Base-by-base conservation (phyloP, 2,329 filamentous ascomycete species). In the Fusarium mangiferae region DNA sequence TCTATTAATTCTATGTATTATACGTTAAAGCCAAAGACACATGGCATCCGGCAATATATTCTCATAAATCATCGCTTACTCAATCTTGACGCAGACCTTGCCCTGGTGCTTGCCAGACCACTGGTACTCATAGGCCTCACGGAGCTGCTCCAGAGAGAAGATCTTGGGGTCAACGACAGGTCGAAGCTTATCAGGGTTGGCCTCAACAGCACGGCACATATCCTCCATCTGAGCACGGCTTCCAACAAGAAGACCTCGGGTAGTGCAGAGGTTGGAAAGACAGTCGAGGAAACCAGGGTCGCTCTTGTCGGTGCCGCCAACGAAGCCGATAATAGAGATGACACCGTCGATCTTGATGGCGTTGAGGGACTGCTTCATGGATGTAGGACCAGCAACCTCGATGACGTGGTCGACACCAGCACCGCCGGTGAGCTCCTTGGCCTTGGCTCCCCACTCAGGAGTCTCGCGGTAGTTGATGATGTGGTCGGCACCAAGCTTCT, bases 401-500 rank as follows among this genome's bases (percentile, higher is more conserved):
- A 88, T 75, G 20, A 88, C 74, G 72, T 86, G 80, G 78, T 88
- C 85, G 28, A 87, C 83, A 45, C 86, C 86, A 22, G 70, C 78
- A 22, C 86, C 86, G 54, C 80, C 81, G 1, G 83, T 85, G 36
- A 87, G 72, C 66, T 80, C 76, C 77, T 81, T 83, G 33, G 84
- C 86, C 56, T 83, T 82, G 69, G 80, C 79, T 38, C 86, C 86
- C 86, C 86, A 87, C 72, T 83, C 81, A 8, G 80, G 73, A 42
- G 83, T 83, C 65, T 85, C 82, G 54, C 80, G 83, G 82, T 88
- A 88, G 80, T 87, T 87, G 75, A 88, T 81, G 68, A 87, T 82
- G 77, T 87, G 83, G 76, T 86, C 83, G 12, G 86, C 86, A 33
- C 86, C 86, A 20, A 88, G 83, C 77, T 83, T 81, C 81, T 82